Evolutionary conservation across 2,329 filamentous ascomycete genomes (phyloP), one percentile per base, ranked within the genome.

Genomic region (Fusarium staphyleae): DNA sequence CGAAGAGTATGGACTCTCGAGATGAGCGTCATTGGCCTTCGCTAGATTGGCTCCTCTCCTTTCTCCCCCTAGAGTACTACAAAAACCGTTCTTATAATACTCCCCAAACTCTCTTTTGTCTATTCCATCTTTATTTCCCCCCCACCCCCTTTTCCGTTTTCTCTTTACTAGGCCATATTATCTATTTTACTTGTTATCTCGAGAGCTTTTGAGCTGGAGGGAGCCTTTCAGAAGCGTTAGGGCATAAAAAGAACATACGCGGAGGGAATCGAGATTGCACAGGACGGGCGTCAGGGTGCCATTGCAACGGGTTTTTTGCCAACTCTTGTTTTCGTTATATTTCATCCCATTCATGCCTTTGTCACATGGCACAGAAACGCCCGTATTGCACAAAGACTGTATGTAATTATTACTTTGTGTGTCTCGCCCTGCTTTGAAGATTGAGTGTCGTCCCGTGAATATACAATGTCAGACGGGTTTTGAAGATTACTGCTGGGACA

Each of bases 1-100:
- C 84, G 95, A 70, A 85, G 95, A 68, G 95, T 99, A 54, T 99
- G 95, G 95, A 99, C 95, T 54, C 82, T 99, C 53, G 95, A 99
- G 81, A 99, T 99, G 91, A 95, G 90, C 72, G 91, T 95, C 48
- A 95, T 96, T 73, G 91, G 91, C 49, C 80, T 96, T 65, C 88
- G 90, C 72, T 91, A 60, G 48, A 62, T 15, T 15, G n/a, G 5
- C 8, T 24, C 22, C 33, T 41, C 28, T 33, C 32, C 18, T 30
- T 13, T 35, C 36, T 29, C 39, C 26, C 29, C 26, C 34, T 57
- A 48, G 34, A 57, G 54, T 15, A 24, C 36, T 37, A 42, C 50
- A 41, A 55, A 35, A 55, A 35, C 39, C 22, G 22, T 4, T 24
- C 13, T 36, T 56, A 46, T 62, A 62, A 34, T 44, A 30, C 24